Percentiles rank a stretch among this genome's conserved stretches.
phyloP scores from a whole-genome alignment of 352 stramenopile genomes.

The Phytophthora tentaculata region DNA sequence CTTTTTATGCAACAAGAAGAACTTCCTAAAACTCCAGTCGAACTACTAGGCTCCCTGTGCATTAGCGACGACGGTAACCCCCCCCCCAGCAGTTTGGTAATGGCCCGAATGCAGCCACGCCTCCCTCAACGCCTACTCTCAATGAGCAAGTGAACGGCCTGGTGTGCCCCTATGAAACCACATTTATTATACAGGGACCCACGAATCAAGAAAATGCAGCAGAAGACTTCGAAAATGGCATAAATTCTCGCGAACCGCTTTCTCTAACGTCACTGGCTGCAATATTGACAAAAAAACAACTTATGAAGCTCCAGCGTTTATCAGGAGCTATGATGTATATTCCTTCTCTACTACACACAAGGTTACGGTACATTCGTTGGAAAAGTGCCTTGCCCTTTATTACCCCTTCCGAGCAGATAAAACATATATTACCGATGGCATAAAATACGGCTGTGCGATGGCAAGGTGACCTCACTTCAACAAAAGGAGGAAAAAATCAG shows the following conservation, averaged over 20 bases:
- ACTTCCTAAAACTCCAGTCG: background rate
- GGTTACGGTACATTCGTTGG: background rate
- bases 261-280: background rate
- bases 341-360: background rate
- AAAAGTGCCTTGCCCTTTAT: background rate
- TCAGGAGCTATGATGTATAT: background rate
- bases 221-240: too few relatives aligned
- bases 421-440: background rate
- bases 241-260: background rate
- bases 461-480: background rate
- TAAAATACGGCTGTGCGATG: background rate
- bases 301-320: background rate
- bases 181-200: too few relatives aligned
- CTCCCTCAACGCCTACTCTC: background rate
- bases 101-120: background rate
- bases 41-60: background rate
- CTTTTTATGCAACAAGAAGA: background rate
- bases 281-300: background rate
- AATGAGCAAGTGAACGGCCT: too few relatives aligned
- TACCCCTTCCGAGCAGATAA: background rate
- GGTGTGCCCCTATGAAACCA: too few relatives aligned
- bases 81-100: background rate
- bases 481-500: background rate
- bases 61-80: background rate
- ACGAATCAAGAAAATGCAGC: too few relatives aligned